Conservation (phyloP, 306 rosid genomes). For the Citrullus mucosospermus region DNA sequence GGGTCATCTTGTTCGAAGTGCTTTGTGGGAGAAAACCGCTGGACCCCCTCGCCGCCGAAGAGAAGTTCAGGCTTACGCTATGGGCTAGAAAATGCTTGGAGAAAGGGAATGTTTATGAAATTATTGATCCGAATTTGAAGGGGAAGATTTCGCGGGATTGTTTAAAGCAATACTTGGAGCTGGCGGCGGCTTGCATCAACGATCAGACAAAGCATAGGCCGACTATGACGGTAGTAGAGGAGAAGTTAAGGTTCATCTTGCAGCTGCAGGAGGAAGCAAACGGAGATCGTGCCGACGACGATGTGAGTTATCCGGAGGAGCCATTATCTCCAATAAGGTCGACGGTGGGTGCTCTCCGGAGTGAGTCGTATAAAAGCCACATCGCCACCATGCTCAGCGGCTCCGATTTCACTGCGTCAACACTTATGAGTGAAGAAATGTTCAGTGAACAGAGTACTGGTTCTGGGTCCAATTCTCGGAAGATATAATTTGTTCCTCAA, state of each 20-base stretch:
- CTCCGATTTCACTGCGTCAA: neutral
- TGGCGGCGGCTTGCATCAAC: neutral
- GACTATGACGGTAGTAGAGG: neutral
- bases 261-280: neutral
- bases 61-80: neutral
- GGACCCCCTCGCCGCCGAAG: neutral
- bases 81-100: constrained; percentile 3
- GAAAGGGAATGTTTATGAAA: neutral
- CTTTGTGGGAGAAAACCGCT: constrained; percentile 2
- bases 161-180: neutral
- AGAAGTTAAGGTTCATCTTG: neutral
- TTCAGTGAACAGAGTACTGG: neutral
- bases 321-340: neutral
- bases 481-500: neutral
- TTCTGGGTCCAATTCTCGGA: neutral
- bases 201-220: neutral
- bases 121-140: neutral
- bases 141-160: neutral
- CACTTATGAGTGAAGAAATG: neutral
- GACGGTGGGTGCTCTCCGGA: neutral
- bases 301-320: neutral
- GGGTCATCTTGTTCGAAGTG: constrained; percentile 12
- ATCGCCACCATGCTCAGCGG: neutral
- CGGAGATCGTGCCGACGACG: neutral
- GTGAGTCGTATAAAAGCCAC: neutral